Evolutionary conservation across 257 asterid genomes (phyloP), one percentile per base, ranked within the genome.

Genomic region (Penstemon newberryi): DNA sequence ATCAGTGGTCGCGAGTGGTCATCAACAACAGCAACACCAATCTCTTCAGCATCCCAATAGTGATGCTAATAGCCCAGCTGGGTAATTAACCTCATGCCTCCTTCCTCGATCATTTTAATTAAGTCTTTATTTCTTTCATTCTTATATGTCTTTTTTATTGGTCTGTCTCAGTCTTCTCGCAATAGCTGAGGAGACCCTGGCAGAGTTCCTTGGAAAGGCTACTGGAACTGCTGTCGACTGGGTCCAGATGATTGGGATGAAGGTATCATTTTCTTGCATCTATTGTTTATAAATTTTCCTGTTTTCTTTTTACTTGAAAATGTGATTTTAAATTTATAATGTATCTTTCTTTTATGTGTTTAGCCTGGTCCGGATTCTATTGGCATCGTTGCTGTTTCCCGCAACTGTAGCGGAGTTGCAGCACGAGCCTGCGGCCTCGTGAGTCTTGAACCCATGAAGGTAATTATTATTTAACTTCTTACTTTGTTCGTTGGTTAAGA

Each of bases 291-390:
- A 8, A 5, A 25, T 33, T 8, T 50, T 38, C 18, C 18, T 36
- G 15, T 36, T 5, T 55, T 8, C 45, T 39, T 36, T 42, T 11
- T 47, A 13, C 11, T 5, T 55, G 4, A 7, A 25, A 25, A 43
- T 8, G 10, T 59, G 25, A 25, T 70, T 59, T 40, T 12, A n/a
- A 9, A 7, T 53, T 56, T 42, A 9, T 69, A 60, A 63, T 50
- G 11, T 40, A 11, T 19, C 12, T 4, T 44, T 5, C 13, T 42
- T 70, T 10, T 1, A 50, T 65, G 66, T 63, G 60, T 71, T 47
- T 69, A 94, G 99, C 97, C 99, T 94, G 99, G 97, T 94, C 99
- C 99, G 96, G 99, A 94, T 89, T 94, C 99, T 83, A 88, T 89
- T 78, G 99, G 97, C 86, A 94, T 89, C 50, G 92, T 94, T 61